Percentiles rank a stretch among this genome's conserved stretches.
Conservation (phyloP, 2,329 filamentous ascomycete species). For the Aspergillus uvarum region DNA sequence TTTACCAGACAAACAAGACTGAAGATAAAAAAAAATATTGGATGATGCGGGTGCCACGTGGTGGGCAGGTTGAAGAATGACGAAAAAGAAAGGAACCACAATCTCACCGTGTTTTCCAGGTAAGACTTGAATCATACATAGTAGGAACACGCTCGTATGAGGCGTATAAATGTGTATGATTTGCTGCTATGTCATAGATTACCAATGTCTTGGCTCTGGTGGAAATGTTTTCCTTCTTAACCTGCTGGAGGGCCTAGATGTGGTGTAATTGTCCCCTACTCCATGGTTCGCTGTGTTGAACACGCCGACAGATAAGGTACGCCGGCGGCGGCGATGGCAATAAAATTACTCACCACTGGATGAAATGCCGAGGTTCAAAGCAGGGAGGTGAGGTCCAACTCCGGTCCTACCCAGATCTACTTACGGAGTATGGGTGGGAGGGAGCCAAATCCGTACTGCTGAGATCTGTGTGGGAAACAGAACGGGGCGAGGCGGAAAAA, state of each 20-base stretch:
- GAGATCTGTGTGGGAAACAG: background rate
- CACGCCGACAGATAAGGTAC: background rate
- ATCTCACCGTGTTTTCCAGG: background rate
- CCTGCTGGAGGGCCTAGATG: background rate
- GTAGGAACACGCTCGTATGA: too few species aligned
- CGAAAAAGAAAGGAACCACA: background rate
- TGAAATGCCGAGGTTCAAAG: background rate
- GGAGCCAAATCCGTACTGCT: background rate
- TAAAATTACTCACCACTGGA: background rate
- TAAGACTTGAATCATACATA: background rate
- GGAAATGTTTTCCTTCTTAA: background rate
- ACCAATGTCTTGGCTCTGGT: background rate
- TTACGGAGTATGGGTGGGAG: background rate
- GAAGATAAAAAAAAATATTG: background rate
- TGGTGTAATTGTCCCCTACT: background rate
- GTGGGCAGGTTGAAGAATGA: background rate
- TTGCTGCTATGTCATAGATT: background rate
- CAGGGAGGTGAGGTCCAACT: background rate
- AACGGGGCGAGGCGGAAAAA: background rate
- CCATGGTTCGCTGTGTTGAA: background rate
- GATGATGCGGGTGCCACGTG: background rate
- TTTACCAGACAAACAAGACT: background rate
- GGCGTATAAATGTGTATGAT: background rate
- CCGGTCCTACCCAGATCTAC: background rate
- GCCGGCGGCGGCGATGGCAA: background rate